Evolutionary conservation across 2,329 filamentous ascomycete species (phyloP).

Genomic region (Phialocephala sp.): DNA sequence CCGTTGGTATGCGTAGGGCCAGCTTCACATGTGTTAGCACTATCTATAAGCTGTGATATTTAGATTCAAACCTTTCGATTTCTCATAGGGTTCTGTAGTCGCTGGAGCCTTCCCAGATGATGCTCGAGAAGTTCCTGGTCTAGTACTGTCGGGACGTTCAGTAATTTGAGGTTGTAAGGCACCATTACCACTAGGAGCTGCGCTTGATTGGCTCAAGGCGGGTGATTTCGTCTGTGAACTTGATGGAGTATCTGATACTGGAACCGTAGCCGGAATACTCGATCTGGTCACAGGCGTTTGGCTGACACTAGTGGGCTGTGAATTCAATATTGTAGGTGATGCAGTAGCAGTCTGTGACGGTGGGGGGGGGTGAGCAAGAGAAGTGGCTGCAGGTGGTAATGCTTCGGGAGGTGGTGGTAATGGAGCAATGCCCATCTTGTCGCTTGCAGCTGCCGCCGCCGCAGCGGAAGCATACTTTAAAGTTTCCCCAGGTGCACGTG

Average conservation of each 20-base stretch:
- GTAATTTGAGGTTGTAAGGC: conserved; percentile 49
- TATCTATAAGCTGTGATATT: conserved; percentile 18
- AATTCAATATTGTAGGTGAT: conserved; percentile 57
- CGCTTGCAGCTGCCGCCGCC: conserved; percentile 89
- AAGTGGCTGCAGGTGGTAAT: conserved; percentile 54
- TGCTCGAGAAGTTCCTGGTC: conserved; percentile 34
- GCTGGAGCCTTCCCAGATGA: conserved; percentile 43
- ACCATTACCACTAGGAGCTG: conserved; percentile 48
- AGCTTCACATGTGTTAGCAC: conserved; percentile 32
- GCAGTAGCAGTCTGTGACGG: conserved; percentile 56
- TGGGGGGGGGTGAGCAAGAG: conserved; percentile 39
- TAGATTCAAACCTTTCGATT: conserved; percentile 50
- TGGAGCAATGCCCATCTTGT: conserved; percentile 91
- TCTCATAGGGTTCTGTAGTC: conserved; percentile 50
- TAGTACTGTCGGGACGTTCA: conserved; percentile 50
- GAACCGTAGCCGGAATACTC: conserved; percentile 41
- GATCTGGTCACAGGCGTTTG: conserved; percentile 45
- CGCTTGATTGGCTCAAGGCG: conserved; percentile 51
- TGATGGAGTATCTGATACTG: conserved; percentile 47
- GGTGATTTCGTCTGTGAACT: conserved; percentile 58
- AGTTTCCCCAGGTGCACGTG: conserved; percentile 84
- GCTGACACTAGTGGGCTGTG: conserved; percentile 49
- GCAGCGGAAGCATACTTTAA: conserved; percentile 97
- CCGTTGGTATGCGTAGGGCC: conserved; percentile 54
- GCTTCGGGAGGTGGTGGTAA: conserved; percentile 85